A percentile compares a stretch with the other conserved stretches of the same genome.
phyloP scores from a whole-genome alignment of 495 filamentous ascomycete genomes.

The Entonaema liquescens region DNA sequence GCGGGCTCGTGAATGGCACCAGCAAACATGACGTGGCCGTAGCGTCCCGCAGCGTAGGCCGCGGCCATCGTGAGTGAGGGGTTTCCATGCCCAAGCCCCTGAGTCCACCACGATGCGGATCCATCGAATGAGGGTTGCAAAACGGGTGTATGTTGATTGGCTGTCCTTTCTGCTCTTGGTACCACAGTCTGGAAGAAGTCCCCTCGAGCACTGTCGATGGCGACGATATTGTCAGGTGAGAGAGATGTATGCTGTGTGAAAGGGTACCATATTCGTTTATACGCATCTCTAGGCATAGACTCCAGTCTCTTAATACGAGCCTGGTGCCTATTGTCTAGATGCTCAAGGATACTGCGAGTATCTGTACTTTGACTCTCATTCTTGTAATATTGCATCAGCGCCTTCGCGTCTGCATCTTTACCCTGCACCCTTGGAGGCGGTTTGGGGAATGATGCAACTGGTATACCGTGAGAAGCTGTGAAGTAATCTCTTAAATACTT shows the following conservation, averaged over 20 bases:
- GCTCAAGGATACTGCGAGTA: slow-evolving; percentile 50
- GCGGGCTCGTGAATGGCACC: slow-evolving; percentile 77
- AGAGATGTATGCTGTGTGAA: slow-evolving; percentile 80
- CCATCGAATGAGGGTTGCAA: slow-evolving; percentile 75
- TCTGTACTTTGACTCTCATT: slow-evolving; percentile 45
- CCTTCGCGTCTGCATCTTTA: slow-evolving; percentile 54
- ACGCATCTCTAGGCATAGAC: slow-evolving; percentile 65
- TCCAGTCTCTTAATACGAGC: slow-evolving; percentile 63
- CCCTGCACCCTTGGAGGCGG: slow-evolving; percentile 56
- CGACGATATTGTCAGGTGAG: slow-evolving; percentile 64
- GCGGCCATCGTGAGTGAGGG: slow-evolving; percentile 71
- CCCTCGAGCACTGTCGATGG: slow-evolving; percentile 78
- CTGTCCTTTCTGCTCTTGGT: not conserved
- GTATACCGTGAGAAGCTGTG: slow-evolving; percentile 59
- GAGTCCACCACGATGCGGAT: slow-evolving; percentile 88
- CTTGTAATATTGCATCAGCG: slow-evolving; percentile 70
- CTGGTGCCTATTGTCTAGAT: slow-evolving; percentile 59
- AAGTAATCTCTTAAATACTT: slow-evolving; percentile 72
- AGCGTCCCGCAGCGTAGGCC: slow-evolving; percentile 81
- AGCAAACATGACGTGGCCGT: slow-evolving; percentile 87
- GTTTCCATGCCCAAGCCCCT: slow-evolving; percentile 80
- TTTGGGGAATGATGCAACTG: slow-evolving; percentile 59
- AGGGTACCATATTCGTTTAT: slow-evolving; percentile 76
- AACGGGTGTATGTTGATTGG: slow-evolving; percentile 36
- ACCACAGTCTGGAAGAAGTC: slow-evolving; percentile 74